A percentile compares a stretch with the other conserved stretches of the same genome.
Conservation (phyloP, 306 rosid genomes). For the Citrullus amarus region DNA sequence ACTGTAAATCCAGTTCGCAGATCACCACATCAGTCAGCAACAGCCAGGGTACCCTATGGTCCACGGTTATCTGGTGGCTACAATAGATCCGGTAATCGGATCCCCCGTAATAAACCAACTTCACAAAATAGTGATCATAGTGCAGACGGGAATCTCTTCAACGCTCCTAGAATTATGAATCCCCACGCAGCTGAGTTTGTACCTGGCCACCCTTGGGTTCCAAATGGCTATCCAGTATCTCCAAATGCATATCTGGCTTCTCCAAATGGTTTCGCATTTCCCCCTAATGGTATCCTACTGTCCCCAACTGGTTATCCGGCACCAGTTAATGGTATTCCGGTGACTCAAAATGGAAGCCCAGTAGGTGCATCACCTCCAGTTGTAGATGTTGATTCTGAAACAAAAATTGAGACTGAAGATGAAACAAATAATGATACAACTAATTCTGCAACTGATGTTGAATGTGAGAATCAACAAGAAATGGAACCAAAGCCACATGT, state of each 20-base stretch:
- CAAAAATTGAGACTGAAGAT: slow-evolving; percentile 22
- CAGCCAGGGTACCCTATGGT: slow-evolving; percentile 92
- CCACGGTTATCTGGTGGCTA: slow-evolving; percentile 87
- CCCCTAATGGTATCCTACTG: slow-evolving; percentile 44
- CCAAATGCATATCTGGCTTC: slow-evolving; percentile 50
- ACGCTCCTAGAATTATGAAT: slow-evolving; percentile 77
- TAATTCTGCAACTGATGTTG: slow-evolving; percentile 18
- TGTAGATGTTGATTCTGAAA: slow-evolving; percentile 19
- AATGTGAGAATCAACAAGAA: slow-evolving; percentile 28
- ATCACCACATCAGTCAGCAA: slow-evolving; percentile 95
- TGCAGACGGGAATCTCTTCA: slow-evolving; percentile 58
- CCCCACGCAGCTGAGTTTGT: slow-evolving; percentile 95
- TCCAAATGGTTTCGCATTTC: slow-evolving; percentile 37
- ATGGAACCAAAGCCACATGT: slow-evolving; percentile 32
- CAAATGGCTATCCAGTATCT: slow-evolving; percentile 64
- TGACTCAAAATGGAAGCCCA: slow-evolving; percentile 41
- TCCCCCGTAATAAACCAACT: slow-evolving; percentile 53
- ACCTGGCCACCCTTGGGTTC: slow-evolving; percentile 74
- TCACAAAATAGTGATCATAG: slow-evolving; percentile 42
- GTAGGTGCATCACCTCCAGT: slow-evolving; percentile 30
- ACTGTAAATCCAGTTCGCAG: slow-evolving; percentile 65
- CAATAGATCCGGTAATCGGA: slow-evolving; percentile 67
- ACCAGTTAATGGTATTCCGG: slow-evolving; percentile 32
- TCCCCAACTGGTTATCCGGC: slow-evolving; percentile 48
- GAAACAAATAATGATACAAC: slow-evolving; percentile 26